Evolutionary conservation across 352 stramenopile genomes (phyloP), one percentile per base, ranked within the genome.

Genomic region (Phytophthora nicotianae): DNA sequence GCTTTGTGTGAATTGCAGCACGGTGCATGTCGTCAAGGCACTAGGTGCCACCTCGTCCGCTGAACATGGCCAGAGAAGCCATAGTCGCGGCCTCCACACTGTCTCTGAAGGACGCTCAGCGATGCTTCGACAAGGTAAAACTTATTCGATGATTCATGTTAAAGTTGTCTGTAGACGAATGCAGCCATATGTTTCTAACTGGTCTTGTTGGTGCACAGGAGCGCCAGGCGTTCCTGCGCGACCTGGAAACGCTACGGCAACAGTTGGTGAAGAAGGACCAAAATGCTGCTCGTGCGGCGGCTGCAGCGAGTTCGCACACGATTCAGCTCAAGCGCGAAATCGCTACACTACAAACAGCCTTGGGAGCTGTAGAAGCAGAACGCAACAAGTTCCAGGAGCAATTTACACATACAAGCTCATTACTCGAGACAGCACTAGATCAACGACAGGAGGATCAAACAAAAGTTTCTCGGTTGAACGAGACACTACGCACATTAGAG

Each of bases 291-390:
- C 89, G 86, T 20, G 65, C 75, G 1, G 57, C 81, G 3, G 70
- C 78, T 4, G 63, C 75, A 37, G 77, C 80, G 40, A 94, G 85
- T 45, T 65, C 77, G 5, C 83, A 92, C 57, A 59, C 70, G 21
- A 74, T 94, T 38, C 81, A 89, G 65, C 76, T 94, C 43, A 94
- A 94, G 70, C 83, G 83, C 20, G 85, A 94, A 59, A 80, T 94
- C 51, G 76, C 79, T 40, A 54, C 81, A 20, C 38, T 92, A 24
- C 75, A 89, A 58, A 68, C 60, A 42, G 60, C 81, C 4, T 68
- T 84, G 33, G 29, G 50, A 23, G 50, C 67, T 8, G 63, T 80
- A 14, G 80, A 91, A 58, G 71, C 77, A 9, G 71, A 88, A 26
- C 73, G 81, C 43, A 62, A 58, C 11, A 71, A 79, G 51, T 74